These are phyloP conservation scores for Pilaira anomala DNA, from an alignment of 192 early-diverging fungal species.

Conservation along the genomic window DNA sequence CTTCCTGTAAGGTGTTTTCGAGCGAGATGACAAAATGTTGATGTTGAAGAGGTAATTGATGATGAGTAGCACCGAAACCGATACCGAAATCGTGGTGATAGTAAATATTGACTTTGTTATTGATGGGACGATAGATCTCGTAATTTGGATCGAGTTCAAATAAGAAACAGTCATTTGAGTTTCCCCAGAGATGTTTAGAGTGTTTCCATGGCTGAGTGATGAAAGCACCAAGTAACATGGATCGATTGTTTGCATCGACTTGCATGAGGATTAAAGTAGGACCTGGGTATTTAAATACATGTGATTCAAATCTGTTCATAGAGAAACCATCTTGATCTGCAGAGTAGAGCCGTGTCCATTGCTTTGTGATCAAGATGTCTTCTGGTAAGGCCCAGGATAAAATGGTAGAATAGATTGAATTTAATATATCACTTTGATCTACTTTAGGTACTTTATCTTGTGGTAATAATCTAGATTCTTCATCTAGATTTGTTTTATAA, in stretches of 20 bases:
- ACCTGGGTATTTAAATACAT: slow-evolving; percentile 57
- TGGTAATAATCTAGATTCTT: slow-evolving; percentile 13
- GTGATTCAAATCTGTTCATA: slow-evolving; percentile 53
- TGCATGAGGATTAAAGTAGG: slow-evolving; percentile 48
- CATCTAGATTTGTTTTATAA: slow-evolving; percentile 21
- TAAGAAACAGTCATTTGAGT: slow-evolving; percentile 34
- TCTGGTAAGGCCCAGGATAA: slow-evolving; percentile 48
- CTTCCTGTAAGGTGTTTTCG: slow-evolving; percentile 48
- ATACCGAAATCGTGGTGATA: slow-evolving; percentile 35
- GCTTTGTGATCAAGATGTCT: slow-evolving; percentile 17
- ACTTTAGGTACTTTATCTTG: slow-evolving; percentile 11
- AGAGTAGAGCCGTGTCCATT: slow-evolving; percentile 43
- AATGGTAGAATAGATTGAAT: slow-evolving; percentile 32
- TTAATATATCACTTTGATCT: slow-evolving; percentile 35
- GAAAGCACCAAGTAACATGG: slow-evolving; percentile 46
- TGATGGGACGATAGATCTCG: slow-evolving; percentile 38
- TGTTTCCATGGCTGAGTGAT: slow-evolving; percentile 53
- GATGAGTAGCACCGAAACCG: slow-evolving; percentile 28
- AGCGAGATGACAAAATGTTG: slow-evolving; percentile 39
- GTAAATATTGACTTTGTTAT: slow-evolving; percentile 20
- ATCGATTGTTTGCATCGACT: slow-evolving; percentile 24
- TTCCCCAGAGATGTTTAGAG: slow-evolving; percentile 46
- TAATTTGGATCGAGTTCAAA: slow-evolving; percentile 50
- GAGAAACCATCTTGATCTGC: slow-evolving; percentile 51
- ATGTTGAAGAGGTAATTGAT: slow-evolving; percentile 14